Conservation (phyloP, 805 yeast genomes). For the Myxozyma kluyveri region DNA sequence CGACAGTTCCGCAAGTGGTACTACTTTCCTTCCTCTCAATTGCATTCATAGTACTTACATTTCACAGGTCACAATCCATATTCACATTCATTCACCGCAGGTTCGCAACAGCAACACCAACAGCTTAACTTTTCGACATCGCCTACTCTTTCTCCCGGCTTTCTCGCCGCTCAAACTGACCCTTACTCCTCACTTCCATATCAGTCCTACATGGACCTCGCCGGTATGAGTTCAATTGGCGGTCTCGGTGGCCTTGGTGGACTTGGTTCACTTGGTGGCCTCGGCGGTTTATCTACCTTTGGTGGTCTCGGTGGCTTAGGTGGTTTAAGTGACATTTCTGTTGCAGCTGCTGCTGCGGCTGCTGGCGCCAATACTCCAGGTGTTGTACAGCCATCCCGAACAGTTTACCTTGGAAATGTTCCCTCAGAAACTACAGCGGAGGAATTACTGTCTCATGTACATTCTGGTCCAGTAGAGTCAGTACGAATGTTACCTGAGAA, state of each 20-base stretch:
- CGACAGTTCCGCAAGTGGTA: neutral
- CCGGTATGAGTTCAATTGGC: slow-evolving; percentile 14
- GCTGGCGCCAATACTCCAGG: slow-evolving; percentile 4
- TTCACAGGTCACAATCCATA: slow-evolving; percentile 38
- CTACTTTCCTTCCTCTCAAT: slow-evolving; percentile 31
- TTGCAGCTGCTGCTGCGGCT: slow-evolving; percentile 19
- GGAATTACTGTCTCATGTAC: slow-evolving; percentile 82
- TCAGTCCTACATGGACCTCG: slow-evolving; percentile 25
- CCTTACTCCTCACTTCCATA: slow-evolving; percentile 24
- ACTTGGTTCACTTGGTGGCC: slow-evolving; percentile 5
- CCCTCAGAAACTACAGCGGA: slow-evolving; percentile 78
- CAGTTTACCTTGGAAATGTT: slow-evolving; percentile 85
- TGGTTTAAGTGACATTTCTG: slow-evolving; percentile 17
- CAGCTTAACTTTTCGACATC: slow-evolving; percentile 25
- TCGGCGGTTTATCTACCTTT: slow-evolving; percentile 11
- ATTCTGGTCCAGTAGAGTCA: slow-evolving; percentile 84
- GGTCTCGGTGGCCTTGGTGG: slow-evolving; percentile 12
- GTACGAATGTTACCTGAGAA: slow-evolving; percentile 70
- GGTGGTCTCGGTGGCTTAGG: slow-evolving; percentile 15
- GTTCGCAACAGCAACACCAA: slow-evolving; percentile 23
- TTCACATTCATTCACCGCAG: slow-evolving; percentile 39
- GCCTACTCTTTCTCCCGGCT: slow-evolving; percentile 29
- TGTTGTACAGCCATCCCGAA: slow-evolving; percentile 46
- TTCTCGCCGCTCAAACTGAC: slow-evolving; percentile 14
- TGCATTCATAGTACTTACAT: slow-evolving; percentile 40